Evolutionary conservation across 306 rosid genomes (phyloP).

Genomic region (Carpinus viminea): DNA sequence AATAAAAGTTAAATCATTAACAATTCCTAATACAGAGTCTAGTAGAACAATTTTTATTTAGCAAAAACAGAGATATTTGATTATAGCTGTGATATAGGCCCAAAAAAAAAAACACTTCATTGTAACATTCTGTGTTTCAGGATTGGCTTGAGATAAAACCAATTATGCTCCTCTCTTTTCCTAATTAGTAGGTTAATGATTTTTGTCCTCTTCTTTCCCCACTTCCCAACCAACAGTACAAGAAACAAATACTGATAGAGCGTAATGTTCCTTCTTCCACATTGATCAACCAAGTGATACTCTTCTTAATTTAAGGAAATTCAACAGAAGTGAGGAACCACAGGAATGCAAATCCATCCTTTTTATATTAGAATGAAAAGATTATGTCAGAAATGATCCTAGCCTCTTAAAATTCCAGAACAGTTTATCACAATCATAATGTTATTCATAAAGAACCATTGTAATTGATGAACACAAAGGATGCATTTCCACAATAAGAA

Average conservation of each 20-base stretch:
- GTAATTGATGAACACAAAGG: neutral
- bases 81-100: neutral
- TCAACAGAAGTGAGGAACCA: neutral
- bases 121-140: neutral
- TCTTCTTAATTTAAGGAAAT: neutral
- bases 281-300: neutral
- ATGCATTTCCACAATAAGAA: neutral
- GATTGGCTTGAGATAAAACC: neutral
- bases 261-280: neutral
- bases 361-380: neutral
- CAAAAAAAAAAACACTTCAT: neutral
- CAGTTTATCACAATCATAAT: neutral
- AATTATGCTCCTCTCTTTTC: neutral
- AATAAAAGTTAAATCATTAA: constrained; percentile 26
- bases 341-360: neutral
- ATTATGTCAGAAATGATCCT: neutral
- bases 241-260: neutral
- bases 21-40: neutral
- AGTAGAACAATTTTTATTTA: neutral
- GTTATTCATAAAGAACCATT: neutral
- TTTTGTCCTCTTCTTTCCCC: too few species aligned
- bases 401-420: neutral
- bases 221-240: neutral
- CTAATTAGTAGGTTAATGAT: neutral
- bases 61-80: neutral